phyloP scores from a whole-genome alignment of 1,284 basidiomycete species.

The Tilletia walkeri region DNA sequence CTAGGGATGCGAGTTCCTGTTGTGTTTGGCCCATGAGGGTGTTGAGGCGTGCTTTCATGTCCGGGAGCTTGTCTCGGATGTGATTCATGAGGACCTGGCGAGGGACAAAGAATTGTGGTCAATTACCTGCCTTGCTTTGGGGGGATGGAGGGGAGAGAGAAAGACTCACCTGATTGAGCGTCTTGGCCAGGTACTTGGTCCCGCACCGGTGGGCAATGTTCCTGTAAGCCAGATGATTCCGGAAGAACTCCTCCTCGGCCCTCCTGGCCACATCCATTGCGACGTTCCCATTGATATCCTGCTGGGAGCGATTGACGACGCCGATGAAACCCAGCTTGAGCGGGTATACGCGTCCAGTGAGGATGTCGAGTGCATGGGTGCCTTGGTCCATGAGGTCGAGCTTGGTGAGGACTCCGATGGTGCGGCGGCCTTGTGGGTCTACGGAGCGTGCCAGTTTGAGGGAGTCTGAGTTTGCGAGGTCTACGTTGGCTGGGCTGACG shows the following conservation, averaged over 20 bases:
- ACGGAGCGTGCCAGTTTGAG: slow-evolving; percentile 92
- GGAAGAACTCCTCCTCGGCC: slow-evolving; percentile 89
- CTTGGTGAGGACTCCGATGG: slow-evolving; percentile 94
- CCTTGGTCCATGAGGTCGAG: slow-evolving; percentile 98
- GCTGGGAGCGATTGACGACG: slow-evolving; percentile 93
- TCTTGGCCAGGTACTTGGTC: slow-evolving; percentile 89
- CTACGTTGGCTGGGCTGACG: slow-evolving; percentile 94
- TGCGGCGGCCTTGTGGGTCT: slow-evolving; percentile 90
- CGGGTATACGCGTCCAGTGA: slow-evolving; percentile 93
- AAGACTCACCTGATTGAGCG: slow-evolving; percentile 69
- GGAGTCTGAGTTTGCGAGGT: slow-evolving; percentile 96
- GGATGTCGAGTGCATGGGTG: slow-evolving; percentile 91
- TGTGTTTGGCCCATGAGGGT: slow-evolving; percentile 99
- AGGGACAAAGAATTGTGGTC: not conserved
- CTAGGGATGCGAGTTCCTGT: slow-evolving; percentile 94
- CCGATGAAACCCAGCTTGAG: slow-evolving; percentile 97
- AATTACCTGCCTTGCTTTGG: not conserved
- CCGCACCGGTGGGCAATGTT: slow-evolving; percentile 97
- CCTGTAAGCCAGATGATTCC: slow-evolving; percentile 81
- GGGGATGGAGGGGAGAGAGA: not conserved
- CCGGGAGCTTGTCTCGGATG: slow-evolving; percentile 95
- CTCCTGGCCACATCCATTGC: slow-evolving; percentile 79
- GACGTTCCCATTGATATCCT: slow-evolving; percentile 90
- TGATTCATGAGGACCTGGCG: slow-evolving; percentile 81
- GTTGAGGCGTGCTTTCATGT: slow-evolving; percentile 98